Percentiles rank a stretch among this genome's conserved stretches.
Conservation (phyloP, 352 stramenopile species). For the Pythium insidiosum region DNA sequence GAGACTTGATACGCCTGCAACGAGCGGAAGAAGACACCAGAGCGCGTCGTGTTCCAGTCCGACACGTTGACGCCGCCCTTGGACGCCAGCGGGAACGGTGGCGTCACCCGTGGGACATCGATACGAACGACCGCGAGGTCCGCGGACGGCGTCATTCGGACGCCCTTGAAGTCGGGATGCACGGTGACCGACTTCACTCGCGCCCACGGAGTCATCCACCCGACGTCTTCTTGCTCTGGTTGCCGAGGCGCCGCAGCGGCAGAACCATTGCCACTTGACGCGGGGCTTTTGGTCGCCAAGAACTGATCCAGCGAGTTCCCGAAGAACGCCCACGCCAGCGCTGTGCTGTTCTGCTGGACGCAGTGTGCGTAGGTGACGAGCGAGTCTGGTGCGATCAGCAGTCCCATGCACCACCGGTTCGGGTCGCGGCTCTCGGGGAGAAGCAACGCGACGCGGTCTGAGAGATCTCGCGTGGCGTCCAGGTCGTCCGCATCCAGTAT, state of each 20-base stretch:
- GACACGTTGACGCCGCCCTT: too few species aligned
- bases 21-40: conserved; percentile 2
- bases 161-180: conserved; percentile 13
- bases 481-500: neutral
- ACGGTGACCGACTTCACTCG: conserved; percentile 6
- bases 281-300: neutral
- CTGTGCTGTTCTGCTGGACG: neutral
- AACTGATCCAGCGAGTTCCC: conserved; percentile 6
- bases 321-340: conserved; percentile 22
- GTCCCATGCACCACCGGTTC: conserved; percentile 20
- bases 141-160: neutral
- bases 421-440: conserved; percentile 3
- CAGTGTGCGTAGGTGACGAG: conserved; percentile 26
- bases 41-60: conserved; percentile 12
- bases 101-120: conserved; percentile 1
- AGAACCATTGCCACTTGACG: neutral
- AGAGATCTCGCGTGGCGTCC: too few species aligned
- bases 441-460: conserved; percentile 20
- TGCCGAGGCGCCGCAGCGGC: neutral
- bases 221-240: conserved; percentile 8
- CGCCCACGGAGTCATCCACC: conserved; percentile 17
- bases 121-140: conserved; percentile 21
- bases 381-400: conserved; percentile 21
- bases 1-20: conserved; percentile 10
- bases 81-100: conserved; percentile 13